These are phyloP conservation scores for Fusarium pseudonygamai DNA, from an alignment of 2,329 filamentous ascomycete genomes.

Conservation along the genomic window DNA sequence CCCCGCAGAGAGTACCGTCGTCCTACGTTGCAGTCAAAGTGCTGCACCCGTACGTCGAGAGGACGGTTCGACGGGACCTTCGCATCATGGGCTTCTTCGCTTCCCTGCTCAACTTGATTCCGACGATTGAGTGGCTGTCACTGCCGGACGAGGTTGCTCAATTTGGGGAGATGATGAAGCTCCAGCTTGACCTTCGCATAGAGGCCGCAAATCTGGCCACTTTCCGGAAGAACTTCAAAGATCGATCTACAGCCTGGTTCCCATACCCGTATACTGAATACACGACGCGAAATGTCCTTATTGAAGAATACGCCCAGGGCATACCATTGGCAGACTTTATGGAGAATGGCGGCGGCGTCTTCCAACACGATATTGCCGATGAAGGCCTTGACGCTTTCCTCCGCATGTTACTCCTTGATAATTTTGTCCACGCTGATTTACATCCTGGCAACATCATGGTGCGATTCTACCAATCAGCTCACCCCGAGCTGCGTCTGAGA, in stretches of 20 bases:
- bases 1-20: constrained; percentile 85
- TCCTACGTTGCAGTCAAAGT: constrained; percentile 96
- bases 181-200: constrained; percentile 95
- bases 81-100: constrained; percentile 96
- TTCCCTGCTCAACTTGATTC: constrained; percentile 81
- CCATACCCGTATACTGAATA: constrained; percentile 94
- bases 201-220: constrained; percentile 89
- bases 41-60: constrained; percentile 89
- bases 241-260: constrained; percentile 93
- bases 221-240: constrained; percentile 90
- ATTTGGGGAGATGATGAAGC: constrained; percentile 98
- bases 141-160: constrained; percentile 93
- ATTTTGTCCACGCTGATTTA: constrained; percentile 95
- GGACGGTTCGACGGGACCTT: constrained; percentile 88
- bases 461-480: constrained; percentile 88
- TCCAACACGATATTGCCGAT: constrained; percentile 92
- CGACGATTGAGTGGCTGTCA: constrained; percentile 96
- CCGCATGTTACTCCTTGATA: constrained; percentile 95
- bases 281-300: constrained; percentile 88
- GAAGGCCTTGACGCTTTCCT: constrained; percentile 96
- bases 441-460: constrained; percentile 99
- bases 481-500: constrained; percentile 66
- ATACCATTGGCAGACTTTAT: constrained; percentile 92
- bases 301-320: constrained; percentile 96
- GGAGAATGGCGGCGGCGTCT: constrained; percentile 89